A percentile compares a stretch with the other conserved stretches of the same genome.
Evolutionary conservation across 495 filamentous ascomycete genomes (phyloP).

Genomic region (Schizothecium vesticola): DNA sequence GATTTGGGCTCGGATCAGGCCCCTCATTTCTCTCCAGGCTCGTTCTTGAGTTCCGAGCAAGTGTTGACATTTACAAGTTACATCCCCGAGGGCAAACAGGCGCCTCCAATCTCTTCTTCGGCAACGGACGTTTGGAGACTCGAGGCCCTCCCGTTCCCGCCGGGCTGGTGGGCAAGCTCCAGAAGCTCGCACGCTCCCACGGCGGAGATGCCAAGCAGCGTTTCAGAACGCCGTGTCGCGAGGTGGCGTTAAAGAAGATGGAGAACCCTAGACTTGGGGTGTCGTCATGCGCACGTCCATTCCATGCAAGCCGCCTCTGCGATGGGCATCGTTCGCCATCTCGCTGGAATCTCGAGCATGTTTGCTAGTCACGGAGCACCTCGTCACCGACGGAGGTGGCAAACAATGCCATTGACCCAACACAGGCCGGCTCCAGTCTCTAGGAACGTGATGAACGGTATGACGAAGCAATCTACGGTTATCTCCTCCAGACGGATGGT

Average conservation of each 20-base stretch:
- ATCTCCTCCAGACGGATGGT: not conserved
- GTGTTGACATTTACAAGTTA: not conserved
- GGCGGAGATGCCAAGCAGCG: not conserved
- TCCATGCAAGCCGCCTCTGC: not conserved
- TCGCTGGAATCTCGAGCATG: not conserved
- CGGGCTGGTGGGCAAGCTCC: not conserved
- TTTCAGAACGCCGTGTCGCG: not conserved
- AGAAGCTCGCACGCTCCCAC: not conserved
- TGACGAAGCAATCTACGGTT: not conserved
- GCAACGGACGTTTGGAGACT: not conserved
- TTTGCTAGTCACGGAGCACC: not conserved
- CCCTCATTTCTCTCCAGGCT: not conserved
- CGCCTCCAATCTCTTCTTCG: not conserved
- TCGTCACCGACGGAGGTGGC: not conserved
- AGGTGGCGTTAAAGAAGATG: not conserved
- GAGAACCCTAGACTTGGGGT: not conserved
- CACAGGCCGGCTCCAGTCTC: not conserved
- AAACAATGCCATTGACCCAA: not conserved
- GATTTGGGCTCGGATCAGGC: not conserved
- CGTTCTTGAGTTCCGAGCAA: not conserved
- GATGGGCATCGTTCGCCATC: not conserved
- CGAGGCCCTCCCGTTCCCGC: not conserved
- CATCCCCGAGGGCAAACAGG: not conserved
- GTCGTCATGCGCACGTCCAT: not conserved
- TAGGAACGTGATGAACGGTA: not conserved